phyloP scores from a whole-genome alignment of 331 rosid genomes.

The Telfairia occidentalis region DNA sequence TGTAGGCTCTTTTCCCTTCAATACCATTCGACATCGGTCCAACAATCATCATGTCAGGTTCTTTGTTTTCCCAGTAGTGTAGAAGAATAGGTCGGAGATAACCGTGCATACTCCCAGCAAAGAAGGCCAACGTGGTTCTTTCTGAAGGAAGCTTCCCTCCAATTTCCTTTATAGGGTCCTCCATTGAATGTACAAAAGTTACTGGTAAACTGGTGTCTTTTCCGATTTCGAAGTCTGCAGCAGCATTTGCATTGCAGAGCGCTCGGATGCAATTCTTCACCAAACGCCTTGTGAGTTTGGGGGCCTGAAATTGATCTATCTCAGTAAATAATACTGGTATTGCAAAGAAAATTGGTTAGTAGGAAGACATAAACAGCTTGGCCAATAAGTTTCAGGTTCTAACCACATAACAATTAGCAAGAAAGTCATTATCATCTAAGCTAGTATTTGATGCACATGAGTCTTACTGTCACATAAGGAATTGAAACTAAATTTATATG shows the following conservation, averaged over 20 bases:
- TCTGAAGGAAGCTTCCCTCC: conserved; percentile 50
- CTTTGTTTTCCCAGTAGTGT: conserved; percentile 63
- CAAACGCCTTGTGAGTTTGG: conserved; percentile 34
- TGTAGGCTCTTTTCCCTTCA: conserved; percentile 59
- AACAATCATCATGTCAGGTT: conserved; percentile 61
- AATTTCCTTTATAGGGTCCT: conserved; percentile 31
- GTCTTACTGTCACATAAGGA: background rate
- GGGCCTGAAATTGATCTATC: conserved; percentile 40
- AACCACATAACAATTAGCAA: background rate
- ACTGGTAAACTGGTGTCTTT: conserved; percentile 67
- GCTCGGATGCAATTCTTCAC: conserved; percentile 55
- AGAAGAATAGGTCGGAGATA: conserved; percentile 64
- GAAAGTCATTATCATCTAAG: conserved; percentile 1
- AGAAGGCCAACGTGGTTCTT: conserved; percentile 53
- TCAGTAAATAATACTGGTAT: background rate
- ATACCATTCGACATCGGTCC: conserved; percentile 63
- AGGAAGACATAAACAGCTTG: background rate
- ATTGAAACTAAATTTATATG: conserved; percentile 1
- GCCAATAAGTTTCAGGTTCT: background rate
- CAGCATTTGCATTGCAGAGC: conserved; percentile 66
- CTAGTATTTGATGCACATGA: background rate
- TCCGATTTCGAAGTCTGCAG: conserved; percentile 56
- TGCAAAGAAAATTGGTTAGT: background rate
- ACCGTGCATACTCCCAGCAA: conserved; percentile 69
- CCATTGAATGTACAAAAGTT: conserved; percentile 42